Conservation (phyloP, 1,284 basidiomycete species). For the Ceratobasidium sp. region DNA sequence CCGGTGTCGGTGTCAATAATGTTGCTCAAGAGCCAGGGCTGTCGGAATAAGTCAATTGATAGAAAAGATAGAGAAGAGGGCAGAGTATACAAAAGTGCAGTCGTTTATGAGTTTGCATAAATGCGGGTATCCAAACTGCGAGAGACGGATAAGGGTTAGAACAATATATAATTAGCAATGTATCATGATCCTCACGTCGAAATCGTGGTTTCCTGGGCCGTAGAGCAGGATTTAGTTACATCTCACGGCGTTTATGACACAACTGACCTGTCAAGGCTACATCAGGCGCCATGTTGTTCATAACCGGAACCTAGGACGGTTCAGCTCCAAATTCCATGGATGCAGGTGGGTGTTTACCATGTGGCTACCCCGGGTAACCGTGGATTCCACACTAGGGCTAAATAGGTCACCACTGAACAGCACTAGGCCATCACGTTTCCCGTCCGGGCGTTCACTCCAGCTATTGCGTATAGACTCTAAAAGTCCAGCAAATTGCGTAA, state of each 20-base stretch:
- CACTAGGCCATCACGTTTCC: conserved; percentile 76
- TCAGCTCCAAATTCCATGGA: background rate
- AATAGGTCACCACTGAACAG: conserved; percentile 93
- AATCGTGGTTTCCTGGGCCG: conserved; percentile 82
- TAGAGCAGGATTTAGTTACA: background rate
- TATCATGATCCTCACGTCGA: conserved; percentile 70
- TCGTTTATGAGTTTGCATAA: conserved; percentile 77
- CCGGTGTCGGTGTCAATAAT: conserved; percentile 74
- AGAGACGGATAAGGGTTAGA: background rate
- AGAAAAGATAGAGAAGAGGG: conserved; percentile 47
- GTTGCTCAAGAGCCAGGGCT: conserved; percentile 84
- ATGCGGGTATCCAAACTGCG: conserved; percentile 66
- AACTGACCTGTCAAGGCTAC: conserved; percentile 72
- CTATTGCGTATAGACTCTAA: conserved; percentile 68
- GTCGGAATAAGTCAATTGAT: conserved; percentile 49
- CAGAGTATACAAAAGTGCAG: conserved; percentile 72
- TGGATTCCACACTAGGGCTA: conserved; percentile 86
- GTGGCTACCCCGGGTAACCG: conserved; percentile 90
- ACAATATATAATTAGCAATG: too few relatives aligned
- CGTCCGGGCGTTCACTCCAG: conserved; percentile 66
- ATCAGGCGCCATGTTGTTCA: conserved; percentile 79
- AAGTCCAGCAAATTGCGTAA: conserved; percentile 77
- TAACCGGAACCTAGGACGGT: conserved; percentile 74
- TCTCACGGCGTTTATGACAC: background rate
- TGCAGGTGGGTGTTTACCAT: conserved; percentile 68